phyloP scores from a whole-genome alignment of 371 early-diverging fungal species.

The Synchytrium microbalum region DNA sequence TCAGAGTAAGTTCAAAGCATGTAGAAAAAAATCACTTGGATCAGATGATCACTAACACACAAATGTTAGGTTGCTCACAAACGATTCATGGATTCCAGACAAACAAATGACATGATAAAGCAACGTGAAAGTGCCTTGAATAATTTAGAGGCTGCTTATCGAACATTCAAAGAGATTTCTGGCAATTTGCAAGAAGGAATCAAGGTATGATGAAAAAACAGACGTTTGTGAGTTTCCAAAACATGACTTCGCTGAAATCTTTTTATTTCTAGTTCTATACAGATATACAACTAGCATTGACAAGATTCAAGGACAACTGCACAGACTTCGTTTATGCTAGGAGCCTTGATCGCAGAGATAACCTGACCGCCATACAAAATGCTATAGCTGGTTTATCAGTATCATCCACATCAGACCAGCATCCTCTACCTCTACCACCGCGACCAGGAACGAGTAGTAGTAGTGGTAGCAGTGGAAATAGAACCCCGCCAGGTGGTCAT shows the following conservation, averaged over 20 bases:
- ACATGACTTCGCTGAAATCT: background rate
- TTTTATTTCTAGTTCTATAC: conserved; percentile 53
- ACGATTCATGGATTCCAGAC: conserved; percentile 50
- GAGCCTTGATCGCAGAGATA: conserved; percentile 44
- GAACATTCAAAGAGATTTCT: conserved; percentile 56
- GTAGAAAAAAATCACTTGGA: too few relatives aligned
- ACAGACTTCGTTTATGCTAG: conserved; percentile 61
- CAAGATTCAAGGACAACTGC: conserved; percentile 52
- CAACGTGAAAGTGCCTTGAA: conserved; percentile 58
- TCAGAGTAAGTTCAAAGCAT: conserved; percentile 46
- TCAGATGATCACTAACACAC: too few relatives aligned
- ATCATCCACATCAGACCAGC: too few relatives aligned
- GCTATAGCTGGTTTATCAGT: background rate
- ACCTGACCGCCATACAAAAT: conserved; percentile 4
- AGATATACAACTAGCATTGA: conserved; percentile 54
- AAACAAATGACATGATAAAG: conserved; percentile 38
- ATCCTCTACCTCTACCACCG: too few relatives aligned
- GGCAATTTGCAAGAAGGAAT: conserved; percentile 61
- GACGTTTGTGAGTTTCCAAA: background rate
- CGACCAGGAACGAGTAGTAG: too few relatives aligned
- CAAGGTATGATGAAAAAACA: conserved; percentile 19
- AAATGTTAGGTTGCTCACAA: conserved; percentile 48
- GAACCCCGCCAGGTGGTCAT: too few relatives aligned
- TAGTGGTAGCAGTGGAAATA: too few relatives aligned
- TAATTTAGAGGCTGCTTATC: conserved; percentile 59